Percentiles rank a stretch among this genome's conserved stretches.
These are phyloP conservation scores for Poronia punctata DNA, from an alignment of 495 filamentous ascomycete genomes.

Conservation along the genomic window DNA sequence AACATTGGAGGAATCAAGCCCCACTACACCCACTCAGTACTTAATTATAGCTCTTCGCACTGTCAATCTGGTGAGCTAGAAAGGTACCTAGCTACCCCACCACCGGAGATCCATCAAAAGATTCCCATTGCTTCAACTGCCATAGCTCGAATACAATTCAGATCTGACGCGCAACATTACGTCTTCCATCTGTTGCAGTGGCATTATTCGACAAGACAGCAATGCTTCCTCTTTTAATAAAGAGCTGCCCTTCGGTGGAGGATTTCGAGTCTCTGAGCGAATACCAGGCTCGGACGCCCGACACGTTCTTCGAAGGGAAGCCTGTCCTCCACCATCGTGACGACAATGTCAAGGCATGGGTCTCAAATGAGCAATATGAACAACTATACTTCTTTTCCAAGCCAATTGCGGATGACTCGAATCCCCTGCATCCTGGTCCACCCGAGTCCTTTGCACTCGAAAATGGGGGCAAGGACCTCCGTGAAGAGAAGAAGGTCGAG, in stretches of 20 bases:
- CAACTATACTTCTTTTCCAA: slow-evolving; percentile 46
- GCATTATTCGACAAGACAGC: not conserved
- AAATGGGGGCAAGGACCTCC: slow-evolving; percentile 28
- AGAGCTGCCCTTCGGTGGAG: slow-evolving; percentile 31
- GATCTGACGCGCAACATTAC: no score
- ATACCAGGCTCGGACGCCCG: slow-evolving; percentile 79
- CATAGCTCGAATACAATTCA: no score
- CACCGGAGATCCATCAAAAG: no score
- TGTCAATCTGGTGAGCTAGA: no score
- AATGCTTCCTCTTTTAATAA: slow-evolving; percentile 36
- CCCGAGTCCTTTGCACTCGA: slow-evolving; percentile 26
- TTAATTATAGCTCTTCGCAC: no score
- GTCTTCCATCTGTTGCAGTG: not conserved
- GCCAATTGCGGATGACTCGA: slow-evolving; percentile 8
- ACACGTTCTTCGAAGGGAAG: slow-evolving; percentile 71
- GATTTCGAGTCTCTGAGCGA: slow-evolving; percentile 67
- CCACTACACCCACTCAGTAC: no score
- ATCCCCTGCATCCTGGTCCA: slow-evolving; percentile 22
- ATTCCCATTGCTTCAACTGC: no score
- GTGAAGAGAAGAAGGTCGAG: slow-evolving; percentile 51
- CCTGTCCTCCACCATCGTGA: slow-evolving; percentile 74
- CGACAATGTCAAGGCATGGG: slow-evolving; percentile 54
- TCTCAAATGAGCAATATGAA: slow-evolving; percentile 32
- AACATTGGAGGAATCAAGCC: no score
- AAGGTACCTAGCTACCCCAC: slow-evolving; percentile 7